phyloP scores from a whole-genome alignment of 352 stramenopile genomes.

The Saprolegnia parasitica region DNA sequence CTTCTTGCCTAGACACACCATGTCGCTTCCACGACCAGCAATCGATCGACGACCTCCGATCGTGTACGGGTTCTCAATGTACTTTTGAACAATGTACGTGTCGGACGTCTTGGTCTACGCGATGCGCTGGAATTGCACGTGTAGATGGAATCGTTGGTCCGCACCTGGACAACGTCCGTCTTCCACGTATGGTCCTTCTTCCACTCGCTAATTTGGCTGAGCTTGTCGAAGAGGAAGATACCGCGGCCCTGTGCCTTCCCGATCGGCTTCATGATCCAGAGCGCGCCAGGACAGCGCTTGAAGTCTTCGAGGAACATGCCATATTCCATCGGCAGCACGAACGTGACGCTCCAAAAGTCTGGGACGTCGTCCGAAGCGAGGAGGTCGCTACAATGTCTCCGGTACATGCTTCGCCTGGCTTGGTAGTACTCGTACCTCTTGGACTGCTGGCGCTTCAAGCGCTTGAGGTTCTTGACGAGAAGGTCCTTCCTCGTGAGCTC shows the following conservation, averaged over 20 bases:
- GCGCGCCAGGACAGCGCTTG: slow-evolving; percentile 49
- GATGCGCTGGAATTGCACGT: background rate
- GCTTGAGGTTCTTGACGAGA: slow-evolving; percentile 90
- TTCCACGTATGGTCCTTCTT: slow-evolving; percentile 67
- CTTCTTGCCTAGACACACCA: slow-evolving; percentile 58
- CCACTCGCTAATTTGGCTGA: slow-evolving; percentile 86
- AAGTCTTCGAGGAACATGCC: slow-evolving; percentile 69
- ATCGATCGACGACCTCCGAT: slow-evolving; percentile 45
- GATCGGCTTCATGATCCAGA: slow-evolving; percentile 94
- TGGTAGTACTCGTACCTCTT: slow-evolving; percentile 18
- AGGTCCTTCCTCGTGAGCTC: slow-evolving; percentile 89
- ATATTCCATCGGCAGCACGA: slow-evolving; percentile 88
- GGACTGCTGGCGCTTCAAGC: slow-evolving; percentile 63
- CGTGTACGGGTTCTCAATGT: slow-evolving; percentile 87
- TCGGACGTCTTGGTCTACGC: slow-evolving; percentile 42
- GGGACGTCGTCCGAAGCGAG: background rate
- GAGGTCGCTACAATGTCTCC: slow-evolving; percentile 5
- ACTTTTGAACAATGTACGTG: slow-evolving; percentile 77
- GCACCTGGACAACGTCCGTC: slow-evolving; percentile 37
- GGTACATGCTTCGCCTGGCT: background rate
- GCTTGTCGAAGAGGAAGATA: slow-evolving; percentile 87
- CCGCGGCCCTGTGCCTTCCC: slow-evolving; percentile 65
- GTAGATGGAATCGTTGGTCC: background rate
- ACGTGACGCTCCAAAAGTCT: slow-evolving; percentile 65
- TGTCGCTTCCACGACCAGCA: background rate